A percentile compares a stretch with the other conserved stretches of the same genome.
Evolutionary conservation across 768 basidiomycete species (phyloP).

Genomic region (Krasilnikovozyma curviuscula): DNA sequence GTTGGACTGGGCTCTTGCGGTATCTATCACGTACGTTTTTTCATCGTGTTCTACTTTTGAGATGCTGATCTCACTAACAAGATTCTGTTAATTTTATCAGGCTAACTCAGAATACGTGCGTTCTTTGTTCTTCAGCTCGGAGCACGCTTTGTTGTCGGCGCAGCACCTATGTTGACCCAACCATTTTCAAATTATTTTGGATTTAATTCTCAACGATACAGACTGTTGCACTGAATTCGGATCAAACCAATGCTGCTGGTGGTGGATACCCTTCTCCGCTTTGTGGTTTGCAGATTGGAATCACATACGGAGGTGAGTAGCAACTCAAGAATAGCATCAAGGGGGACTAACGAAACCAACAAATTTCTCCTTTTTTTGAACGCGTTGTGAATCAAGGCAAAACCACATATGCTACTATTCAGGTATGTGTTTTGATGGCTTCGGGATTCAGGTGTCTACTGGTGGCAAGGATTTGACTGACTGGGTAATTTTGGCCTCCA

Average conservation of each 20-base stretch:
- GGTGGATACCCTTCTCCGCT: conserved; percentile 3
- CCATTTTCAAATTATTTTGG: background rate
- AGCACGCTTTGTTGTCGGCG: background rate
- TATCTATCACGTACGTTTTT: background rate
- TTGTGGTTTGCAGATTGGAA: conserved; percentile 6
- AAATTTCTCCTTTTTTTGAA: too few species aligned
- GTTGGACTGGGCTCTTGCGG: conserved; percentile 4
- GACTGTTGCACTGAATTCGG: conserved; percentile 12
- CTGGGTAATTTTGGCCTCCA: background rate
- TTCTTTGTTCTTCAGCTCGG: too few species aligned
- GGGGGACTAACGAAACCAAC: too few species aligned
- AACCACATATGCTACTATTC: conserved; percentile 4
- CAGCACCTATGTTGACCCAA: too few species aligned
- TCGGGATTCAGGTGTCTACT: background rate
- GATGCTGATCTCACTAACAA: too few species aligned
- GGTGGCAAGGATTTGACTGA: background rate
- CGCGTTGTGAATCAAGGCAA: too few species aligned
- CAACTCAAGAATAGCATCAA: too few species aligned
- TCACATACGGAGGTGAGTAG: conserved; percentile 5
- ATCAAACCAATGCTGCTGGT: conserved; percentile 3
- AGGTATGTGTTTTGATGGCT: background rate
- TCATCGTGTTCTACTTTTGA: too few species aligned
- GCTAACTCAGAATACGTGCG: conserved; percentile 2
- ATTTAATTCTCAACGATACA: background rate
- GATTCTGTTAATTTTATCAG: too few species aligned